Conservation (phyloP, 1,139 yeast species). For the Arxiozyma bovina region DNA sequence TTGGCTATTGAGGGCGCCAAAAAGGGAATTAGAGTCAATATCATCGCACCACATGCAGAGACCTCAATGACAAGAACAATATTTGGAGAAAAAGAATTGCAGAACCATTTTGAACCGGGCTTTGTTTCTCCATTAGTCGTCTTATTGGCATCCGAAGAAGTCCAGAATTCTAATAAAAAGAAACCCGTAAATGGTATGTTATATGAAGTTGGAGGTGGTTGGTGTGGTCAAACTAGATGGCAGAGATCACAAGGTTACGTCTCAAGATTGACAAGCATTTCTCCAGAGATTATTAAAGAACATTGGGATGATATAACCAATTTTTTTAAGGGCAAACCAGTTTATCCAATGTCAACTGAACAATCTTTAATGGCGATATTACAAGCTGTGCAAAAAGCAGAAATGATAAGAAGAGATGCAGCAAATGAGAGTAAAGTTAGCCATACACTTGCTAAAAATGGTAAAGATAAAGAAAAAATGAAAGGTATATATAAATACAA, state of each 20-base stretch:
- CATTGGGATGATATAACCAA: slow-evolving; percentile 59
- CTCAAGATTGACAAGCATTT: slow-evolving; percentile 41
- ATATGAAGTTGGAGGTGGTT: slow-evolving; percentile 79
- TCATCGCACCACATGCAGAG: slow-evolving; percentile 95
- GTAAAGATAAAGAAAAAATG: neutral
- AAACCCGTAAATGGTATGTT: slow-evolving; percentile 48
- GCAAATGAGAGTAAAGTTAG: neutral
- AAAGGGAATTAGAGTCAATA: slow-evolving; percentile 64
- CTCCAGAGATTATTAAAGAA: slow-evolving; percentile 65
- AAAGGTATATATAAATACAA: slow-evolving; percentile 39
- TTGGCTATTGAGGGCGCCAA: slow-evolving; percentile 86
- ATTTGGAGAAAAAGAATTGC: slow-evolving; percentile 64
- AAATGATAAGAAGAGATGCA: slow-evolving; percentile 30
- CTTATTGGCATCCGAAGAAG: slow-evolving; percentile 63
- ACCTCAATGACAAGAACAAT: slow-evolving; percentile 93
- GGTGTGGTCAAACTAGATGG: slow-evolving; percentile 94
- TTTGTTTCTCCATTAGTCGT: slow-evolving; percentile 89
- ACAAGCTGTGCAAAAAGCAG: slow-evolving; percentile 52
- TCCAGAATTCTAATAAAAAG: slow-evolving; percentile 34
- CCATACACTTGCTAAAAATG: neutral
- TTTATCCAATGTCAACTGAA: slow-evolving; percentile 52
- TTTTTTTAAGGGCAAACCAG: slow-evolving; percentile 40
- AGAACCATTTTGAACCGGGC: slow-evolving; percentile 75
- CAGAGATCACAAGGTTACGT: slow-evolving; percentile 86
- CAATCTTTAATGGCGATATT: slow-evolving; percentile 77